Conservation (phyloP, 768 basidiomycete genomes). For the Psilocybe subaeruginosa region DNA sequence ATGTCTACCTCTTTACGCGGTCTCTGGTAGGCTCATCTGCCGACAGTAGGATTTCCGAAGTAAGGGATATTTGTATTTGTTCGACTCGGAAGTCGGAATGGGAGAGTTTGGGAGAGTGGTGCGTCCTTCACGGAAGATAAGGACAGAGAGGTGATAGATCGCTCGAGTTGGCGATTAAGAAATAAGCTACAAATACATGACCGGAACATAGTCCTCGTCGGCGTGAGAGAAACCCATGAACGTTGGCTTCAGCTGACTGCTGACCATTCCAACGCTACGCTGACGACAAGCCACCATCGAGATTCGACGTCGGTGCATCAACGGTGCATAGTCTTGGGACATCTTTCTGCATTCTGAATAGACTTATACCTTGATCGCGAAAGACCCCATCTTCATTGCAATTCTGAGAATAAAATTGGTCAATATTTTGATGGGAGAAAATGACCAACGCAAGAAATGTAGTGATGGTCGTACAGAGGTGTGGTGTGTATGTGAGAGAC, state of each 20-base stretch:
- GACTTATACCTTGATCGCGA: background rate
- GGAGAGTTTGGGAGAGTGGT: background rate
- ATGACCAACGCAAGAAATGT: background rate
- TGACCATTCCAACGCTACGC: background rate
- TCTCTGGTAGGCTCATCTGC: background rate
- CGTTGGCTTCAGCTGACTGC: background rate
- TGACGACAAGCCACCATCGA: background rate
- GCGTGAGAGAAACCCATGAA: constrained; percentile 3
- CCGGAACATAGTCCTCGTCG: constrained; percentile 5
- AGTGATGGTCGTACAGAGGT: background rate
- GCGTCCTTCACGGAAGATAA: background rate
- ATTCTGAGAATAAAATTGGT: no score
- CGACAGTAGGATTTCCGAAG: background rate
- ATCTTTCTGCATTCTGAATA: background rate
- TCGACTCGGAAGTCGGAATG: background rate
- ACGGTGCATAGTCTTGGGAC: background rate
- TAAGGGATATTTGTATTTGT: background rate
- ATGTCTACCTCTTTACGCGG: background rate
- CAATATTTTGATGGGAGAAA: background rate
- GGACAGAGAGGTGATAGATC: background rate
- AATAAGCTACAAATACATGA: background rate
- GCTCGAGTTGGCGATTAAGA: background rate
- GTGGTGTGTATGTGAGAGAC: background rate
- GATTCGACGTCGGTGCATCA: background rate
- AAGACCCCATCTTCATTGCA: background rate